Evolutionary conservation across 2,329 filamentous ascomycete species (phyloP), one percentile per base, ranked within the genome.

Genomic region (Ophiocordyceps camponoti-saundersi): DNA sequence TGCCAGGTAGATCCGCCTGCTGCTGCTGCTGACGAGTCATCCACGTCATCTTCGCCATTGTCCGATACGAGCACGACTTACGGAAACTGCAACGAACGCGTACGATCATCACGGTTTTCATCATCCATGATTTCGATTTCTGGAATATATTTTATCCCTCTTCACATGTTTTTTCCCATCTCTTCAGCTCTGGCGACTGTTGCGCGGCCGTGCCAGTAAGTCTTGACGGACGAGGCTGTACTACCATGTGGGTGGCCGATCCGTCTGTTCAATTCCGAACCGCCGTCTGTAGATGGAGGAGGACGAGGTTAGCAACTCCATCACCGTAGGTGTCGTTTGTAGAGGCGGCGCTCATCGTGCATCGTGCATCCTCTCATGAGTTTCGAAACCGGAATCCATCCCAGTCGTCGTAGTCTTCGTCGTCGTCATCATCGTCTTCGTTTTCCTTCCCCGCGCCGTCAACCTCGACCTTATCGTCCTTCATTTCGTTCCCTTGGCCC

Each of bases 361-460:
- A n/a, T 6, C 13, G 13, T 16, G 13, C 12, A 4, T 10, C 16
- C 44, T 21, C 29, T n/a, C 34, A 57, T 42, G 49, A 47, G 36
- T 50, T 50, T 22, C 55, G 57, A 52, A 77, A 75, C 30, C 73
- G 61, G 53, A 81, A 80, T 2, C 70, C 76, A 49, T 75, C 75
- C 62, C 79, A 82, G 47, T 79, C 78, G 5, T 71, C 69, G 0
- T 64, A 63, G 0, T 62, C 60, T 0, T 70, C 68, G 6, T 76
- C 73, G 2, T 73, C 69, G 0, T 72, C 71, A 0, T 73, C 68
- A 0, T 69, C 66, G 0, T 70, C 69, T 2, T 71, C 68, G 0
- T 68, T n/a, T n/a, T n/a, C n/a, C n/a, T n/a, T n/a, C n/a, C n/a
- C n/a, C n/a, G n/a, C n/a, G n/a, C n/a, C n/a, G n/a, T n/a, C n/a